Base-by-base conservation (phyloP, 805 yeast species). In the Metschnikowia bowlesiae region DNA sequence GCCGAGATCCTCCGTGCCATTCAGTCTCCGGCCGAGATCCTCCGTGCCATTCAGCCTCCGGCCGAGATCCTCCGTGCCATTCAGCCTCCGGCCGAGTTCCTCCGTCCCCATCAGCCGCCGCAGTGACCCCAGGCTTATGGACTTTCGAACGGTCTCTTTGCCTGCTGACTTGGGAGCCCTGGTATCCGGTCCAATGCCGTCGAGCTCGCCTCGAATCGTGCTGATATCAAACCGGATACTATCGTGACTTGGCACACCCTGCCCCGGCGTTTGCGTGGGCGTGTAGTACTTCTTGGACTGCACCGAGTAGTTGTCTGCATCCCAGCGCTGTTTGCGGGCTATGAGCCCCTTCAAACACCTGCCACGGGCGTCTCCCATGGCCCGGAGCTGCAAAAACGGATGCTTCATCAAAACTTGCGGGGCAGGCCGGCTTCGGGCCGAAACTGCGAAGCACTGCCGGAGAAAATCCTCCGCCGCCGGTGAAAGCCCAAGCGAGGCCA, bases 171-270 rank as follows among this genome's bases (percentile, higher is more conserved):
- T 8, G 16, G 16, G 4, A 22, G 22, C 22, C 22, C 22, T 22
- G 22, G 22, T 22, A 22, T 22, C 22, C 22, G 22, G 22, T 22
- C 22, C 22, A 22, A 22, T 22, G 22, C 58, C 14, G 16, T 8
- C 14, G 8, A 9, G 36, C 11, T n/a, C 41, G 7, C 31, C 31
- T 2, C 26, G 31, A 6, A 72, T 64, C 53, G 68, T 64, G 49
- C 73, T 69, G 37, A 72, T 58, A 50, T 72, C 76, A 47, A 72
- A 71, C n/a, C 65, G 67, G 4, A 72, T 55, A 58, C 53, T 51
- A 8, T 48, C 52, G 1, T 52, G 49, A 11, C 18, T 26, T 2
- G 9, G 49, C 52, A 9, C 47, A 44, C 6, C 45, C 46, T 4
- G 54, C 51, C 28, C 11, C 31, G 37, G 10, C 46, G 53, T 53